Evolutionary conservation across 805 yeast species (phyloP), one percentile per base, ranked within the genome.

Genomic region (Metschnikowia amazonensis): DNA sequence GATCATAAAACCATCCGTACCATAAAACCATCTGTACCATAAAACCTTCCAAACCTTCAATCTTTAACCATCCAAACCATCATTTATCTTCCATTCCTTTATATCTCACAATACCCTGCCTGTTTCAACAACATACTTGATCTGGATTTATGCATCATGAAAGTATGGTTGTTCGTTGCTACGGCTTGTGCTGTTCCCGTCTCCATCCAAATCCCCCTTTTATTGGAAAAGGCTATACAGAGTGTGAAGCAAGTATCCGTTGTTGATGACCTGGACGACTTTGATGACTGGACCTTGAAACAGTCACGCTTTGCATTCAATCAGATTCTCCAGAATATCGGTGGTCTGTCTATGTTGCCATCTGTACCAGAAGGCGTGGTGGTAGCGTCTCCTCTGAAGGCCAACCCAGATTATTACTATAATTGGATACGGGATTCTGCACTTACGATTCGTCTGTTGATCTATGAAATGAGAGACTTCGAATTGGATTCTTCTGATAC

Each of bases 391-490:
- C 95, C 96, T 6, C 88, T 96, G 1, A 77, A 63, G 43, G 5
- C 43, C 0, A 52, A 71, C 20, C 98, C 98, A 1, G 76, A 92
- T 64, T 92, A 92, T 64, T 89, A 80, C 58, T 92, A 77, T 58
- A 95, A 86, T 60, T 92, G 98, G 98, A 75, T 80, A 4, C 75
- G 98, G 60, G 98, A 92, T 62, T 81, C 89, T 27, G 97, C 97
- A 0, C 77, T 92, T 42, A 82, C 95, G 0, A 74, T 84, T 34
- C 77, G 78, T 45, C 72, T 95, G 0, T 66, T 92, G 40, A 70
- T 85, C 4, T 76, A 79, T 44, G 69, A 72, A 52, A 67, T 82
- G 49, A 70, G 70, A 25, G 86, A 82, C 10, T 21, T 21, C 6
- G 50, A 58, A 8, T 4, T 16, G 3, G 16, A 28, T 13, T 5